Evolutionary conservation across 352 stramenopile genomes (phyloP), one percentile per base, ranked within the genome.

Genomic region (Pythium rishiriense): DNA sequence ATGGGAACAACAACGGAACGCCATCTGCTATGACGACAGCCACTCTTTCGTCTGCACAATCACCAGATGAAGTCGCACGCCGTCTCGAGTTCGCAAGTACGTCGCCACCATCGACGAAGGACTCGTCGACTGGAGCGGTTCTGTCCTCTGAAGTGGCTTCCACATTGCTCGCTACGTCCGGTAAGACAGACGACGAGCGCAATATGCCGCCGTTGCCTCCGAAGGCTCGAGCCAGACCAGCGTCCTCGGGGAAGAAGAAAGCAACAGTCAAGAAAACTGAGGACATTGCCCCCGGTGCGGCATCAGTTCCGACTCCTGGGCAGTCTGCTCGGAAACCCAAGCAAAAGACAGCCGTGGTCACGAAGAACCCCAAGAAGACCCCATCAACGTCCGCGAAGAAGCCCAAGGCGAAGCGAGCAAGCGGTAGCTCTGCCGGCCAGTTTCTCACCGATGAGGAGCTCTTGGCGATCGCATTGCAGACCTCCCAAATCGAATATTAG

Each of bases 401-500:
- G 22, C 29, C 52, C 24, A 68, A 73, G 51, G 12, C 43, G 5
- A 73, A 73, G 56, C 39, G 64, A 49, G 43, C 58, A 45, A 67
- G 58, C 41, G 25, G 37, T 4, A 15, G 26, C 37, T 2, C 37
- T 37, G 49, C 24, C 47, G 26, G 56, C n/a, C 39, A 55, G 4
- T 49, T 63, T 24, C 56, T 74, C 28, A 62, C 61, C 7, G 67
- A 74, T 29, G 67, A 74, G 46, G 67, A 74, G 52, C 56, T 69
- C 11, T 37, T 74, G 19, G 61, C 55, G 21, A 58, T 74, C 35
- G 67, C 67, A 4, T 41, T 74, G 26, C 60, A 69, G 24, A 69
- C 62, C 17, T 74, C 67, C 6, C 56, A 74, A 63, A 66, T 74
- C 53, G 67, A 74, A 62, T 74, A 67, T 37, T 69, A 69, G 35